Base-by-base conservation (phyloP, 805 yeast species). In the Candida peoriensis region DNA sequence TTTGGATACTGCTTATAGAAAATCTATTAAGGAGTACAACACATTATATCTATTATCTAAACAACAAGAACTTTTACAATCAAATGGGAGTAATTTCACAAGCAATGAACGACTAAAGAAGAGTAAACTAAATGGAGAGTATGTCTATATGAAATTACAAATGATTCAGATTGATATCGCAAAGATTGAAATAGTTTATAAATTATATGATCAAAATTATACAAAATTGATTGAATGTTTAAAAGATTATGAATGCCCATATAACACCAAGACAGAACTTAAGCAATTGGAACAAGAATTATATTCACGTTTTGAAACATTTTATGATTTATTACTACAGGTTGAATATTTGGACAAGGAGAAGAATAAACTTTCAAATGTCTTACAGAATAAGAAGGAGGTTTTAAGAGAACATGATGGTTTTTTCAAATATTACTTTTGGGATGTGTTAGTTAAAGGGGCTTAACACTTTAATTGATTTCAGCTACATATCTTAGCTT, bases 61-160 rank as follows among this genome's bases (percentile, higher is more conserved):
- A 9, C 28, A 22, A 10, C 26, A 34, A 22, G 37, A 35, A 30
- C 8, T 11, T 4, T 2, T 24, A 5, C 24, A 33, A 13, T 5
- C 14, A 3, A 19, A 27, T 11, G 9, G 11, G 8, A 9, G 7
- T 22, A 13, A 19, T 5, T 18, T 22, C 8, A 8, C 19, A 3
- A 19, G 14, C 13, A 20, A 12, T 3, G 24, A 26, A 13, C 3
- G 16, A 9, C 15, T 30, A 7, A 10, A 2, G 12, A 13, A 28
- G n/a, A 28, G 24, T 4, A 30, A 22, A 12, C 28, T 37, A 15
- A 46, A 41, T 34, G 47, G 50, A 3, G 47, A 43, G 18, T 41
- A 36, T 14, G 23, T 43, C 6, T 38, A 28, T 22, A 34, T 36
- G 25, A 39, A 37, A 20, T 19, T 46, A 15, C 36, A 35, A 24